phyloP scores from a whole-genome alignment of 1,139 yeast genomes.

The Nakaseomyces kungkrabaensis region DNA sequence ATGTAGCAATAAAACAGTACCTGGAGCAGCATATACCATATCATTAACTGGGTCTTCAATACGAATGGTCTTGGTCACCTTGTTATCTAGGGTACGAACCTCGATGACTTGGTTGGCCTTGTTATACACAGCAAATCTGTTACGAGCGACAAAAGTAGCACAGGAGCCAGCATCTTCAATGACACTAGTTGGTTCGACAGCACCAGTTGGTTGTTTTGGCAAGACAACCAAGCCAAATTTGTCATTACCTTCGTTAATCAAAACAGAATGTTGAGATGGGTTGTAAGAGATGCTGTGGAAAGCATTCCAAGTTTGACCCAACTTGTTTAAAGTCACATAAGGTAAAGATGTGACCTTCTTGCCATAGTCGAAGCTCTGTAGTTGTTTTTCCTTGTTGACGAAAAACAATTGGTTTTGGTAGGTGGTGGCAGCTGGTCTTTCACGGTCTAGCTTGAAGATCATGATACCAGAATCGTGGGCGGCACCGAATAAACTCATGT shows the following conservation, averaged over 20 bases:
- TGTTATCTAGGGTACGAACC: constrained; percentile 74
- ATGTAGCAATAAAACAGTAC: constrained; percentile 70
- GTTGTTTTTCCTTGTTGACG: constrained; percentile 77
- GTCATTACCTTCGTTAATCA: constrained; percentile 58
- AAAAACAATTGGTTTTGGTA: constrained; percentile 63
- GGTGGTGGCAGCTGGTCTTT: constrained; percentile 80
- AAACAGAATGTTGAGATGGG: constrained; percentile 80
- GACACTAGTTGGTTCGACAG: constrained; percentile 76
- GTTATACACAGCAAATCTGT: constrained; percentile 78
- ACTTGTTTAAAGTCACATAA: constrained; percentile 69
- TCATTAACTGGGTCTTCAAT: constrained; percentile 65
- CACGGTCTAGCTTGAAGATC: constrained; percentile 96
- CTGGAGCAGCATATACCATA: constrained; percentile 72
- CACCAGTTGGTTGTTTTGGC: constrained; percentile 86
- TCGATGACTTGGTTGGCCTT: constrained; percentile 58
- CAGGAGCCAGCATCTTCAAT: constrained; percentile 74
- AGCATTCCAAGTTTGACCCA: constrained; percentile 80
- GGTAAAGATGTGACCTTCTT: constrained; percentile 59
- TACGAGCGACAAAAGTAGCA: constrained; percentile 88
- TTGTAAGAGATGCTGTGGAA: constrained; percentile 81
- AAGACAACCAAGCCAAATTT: constrained; percentile 66
- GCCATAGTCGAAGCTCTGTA: constrained; percentile 66
- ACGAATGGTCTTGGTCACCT: constrained; percentile 70
- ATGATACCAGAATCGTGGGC: constrained; percentile 97
- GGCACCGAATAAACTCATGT: constrained; percentile 85